These are phyloP conservation scores for Ogataea hybrid DNA, from an alignment of 1,139 yeast genomes.

Conservation along the genomic window DNA sequence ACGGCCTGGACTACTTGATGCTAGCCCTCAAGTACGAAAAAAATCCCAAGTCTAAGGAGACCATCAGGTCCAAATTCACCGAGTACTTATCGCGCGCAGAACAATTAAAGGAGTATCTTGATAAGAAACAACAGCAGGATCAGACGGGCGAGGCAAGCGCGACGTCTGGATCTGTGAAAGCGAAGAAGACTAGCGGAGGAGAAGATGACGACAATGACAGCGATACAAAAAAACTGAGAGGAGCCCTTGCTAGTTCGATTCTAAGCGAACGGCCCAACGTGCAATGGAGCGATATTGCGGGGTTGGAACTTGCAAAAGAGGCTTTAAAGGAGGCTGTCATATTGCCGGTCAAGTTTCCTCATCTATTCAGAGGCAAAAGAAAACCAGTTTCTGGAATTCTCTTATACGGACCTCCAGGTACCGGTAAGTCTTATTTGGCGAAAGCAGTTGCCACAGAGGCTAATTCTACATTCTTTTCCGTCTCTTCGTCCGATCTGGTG, in stretches of 20 bases:
- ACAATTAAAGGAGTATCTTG: constrained; percentile 87
- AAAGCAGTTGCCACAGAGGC: constrained; percentile 99
- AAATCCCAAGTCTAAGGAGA: constrained; percentile 83
- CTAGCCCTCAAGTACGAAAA: constrained; percentile 95
- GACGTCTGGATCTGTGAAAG: constrained; percentile 58
- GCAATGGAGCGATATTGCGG: constrained; percentile 95
- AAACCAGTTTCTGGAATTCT: constrained; percentile 92
- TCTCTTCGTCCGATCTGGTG: constrained; percentile 90
- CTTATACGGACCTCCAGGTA: constrained; percentile 97
- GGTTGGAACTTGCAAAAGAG: constrained; percentile 91
- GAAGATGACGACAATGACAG: constrained; percentile 75
- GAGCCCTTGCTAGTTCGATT: constrained; percentile 91
- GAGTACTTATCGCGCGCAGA: constrained; percentile 94
- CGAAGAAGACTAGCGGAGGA: constrained; percentile 49
- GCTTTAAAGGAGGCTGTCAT: constrained; percentile 97
- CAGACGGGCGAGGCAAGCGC: constrained; percentile 49
- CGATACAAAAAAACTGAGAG: constrained; percentile 83
- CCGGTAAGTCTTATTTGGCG: constrained; percentile 96
- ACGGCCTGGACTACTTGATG: constrained; percentile 94
- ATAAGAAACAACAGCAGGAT: constrained; percentile 52
- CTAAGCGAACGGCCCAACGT: constrained; percentile 91
- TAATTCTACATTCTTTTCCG: constrained; percentile 92
- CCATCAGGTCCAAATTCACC: constrained; percentile 83
- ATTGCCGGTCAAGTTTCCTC: constrained; percentile 92
- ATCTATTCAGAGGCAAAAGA: constrained; percentile 88